Evolutionary conservation across 257 asterid species (phyloP), one percentile per base, ranked within the genome.

Genomic region (Nicotiana benthamiana): DNA sequence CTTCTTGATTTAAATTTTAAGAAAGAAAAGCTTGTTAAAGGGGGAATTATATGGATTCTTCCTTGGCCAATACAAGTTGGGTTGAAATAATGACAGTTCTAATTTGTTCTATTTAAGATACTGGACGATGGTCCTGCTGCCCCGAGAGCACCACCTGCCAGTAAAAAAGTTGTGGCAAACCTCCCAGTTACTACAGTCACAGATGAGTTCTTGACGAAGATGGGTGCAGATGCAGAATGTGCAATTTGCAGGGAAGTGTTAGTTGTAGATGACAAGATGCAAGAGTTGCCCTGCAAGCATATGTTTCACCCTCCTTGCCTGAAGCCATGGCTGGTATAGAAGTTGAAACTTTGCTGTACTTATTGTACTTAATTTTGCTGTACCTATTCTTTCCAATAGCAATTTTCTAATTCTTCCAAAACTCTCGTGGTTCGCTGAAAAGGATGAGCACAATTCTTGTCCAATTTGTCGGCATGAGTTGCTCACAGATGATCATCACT

Each of bases 281-380:
- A 93, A 86, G 98, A 92, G 82, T 76, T 95, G 32, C 99, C 99
- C 61, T 95, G 99, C 92, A 90, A 90, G 61, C 99, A 93, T 52
- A 85, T 88, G 93, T 95, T 93, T 83, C 99, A 95, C 88, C 98
- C 99, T 86, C 97, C 97, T 52, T 95, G 99, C 89, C 89, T 94
- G 80, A 93, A 95, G 83, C 97, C 99, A 81, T 95, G 99, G 99
- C 97, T 95, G 96, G 99, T 95, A 91, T 82, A 62, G 48, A 77
- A 61, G 9, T 72, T 72, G 36, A 48, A 70, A 48, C 51, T 72
- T 62, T 75, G 18, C 65, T 64, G n/a, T 32, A 27, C 53, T 57
- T 16, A 6, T 0, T 17, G 2, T 36, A 30, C 34, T 30, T 57
- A 57, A 11, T 57, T 5, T 59, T 16, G 62, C 57, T 51, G 40